phyloP scores from a whole-genome alignment of 2,329 filamentous ascomycete genomes.

The Didymella sp. region DNA sequence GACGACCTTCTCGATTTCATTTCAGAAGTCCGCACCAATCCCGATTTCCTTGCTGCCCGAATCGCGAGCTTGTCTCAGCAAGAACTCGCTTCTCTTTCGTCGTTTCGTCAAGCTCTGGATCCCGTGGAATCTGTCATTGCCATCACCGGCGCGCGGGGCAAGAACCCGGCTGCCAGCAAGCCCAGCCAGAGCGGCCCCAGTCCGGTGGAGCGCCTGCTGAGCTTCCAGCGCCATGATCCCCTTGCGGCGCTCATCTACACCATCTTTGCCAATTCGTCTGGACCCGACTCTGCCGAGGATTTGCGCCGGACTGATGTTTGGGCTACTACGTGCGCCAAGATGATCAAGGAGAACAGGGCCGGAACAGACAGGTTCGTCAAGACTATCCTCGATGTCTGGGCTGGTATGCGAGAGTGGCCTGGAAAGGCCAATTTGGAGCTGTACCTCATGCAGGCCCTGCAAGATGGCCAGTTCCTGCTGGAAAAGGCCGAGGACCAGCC shows the following conservation, averaged over 20 bases:
- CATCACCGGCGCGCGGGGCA: slow-evolving; percentile 62
- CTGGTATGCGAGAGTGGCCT: slow-evolving; percentile 85
- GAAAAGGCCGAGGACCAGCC: slow-evolving; percentile 82
- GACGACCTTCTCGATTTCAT: slow-evolving; percentile 81
- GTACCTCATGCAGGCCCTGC: slow-evolving; percentile 92
- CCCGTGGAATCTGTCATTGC: slow-evolving; percentile 83
- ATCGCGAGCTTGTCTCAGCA: slow-evolving; percentile 76
- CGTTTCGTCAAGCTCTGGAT: slow-evolving; percentile 79
- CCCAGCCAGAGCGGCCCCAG: slow-evolving; percentile 62
- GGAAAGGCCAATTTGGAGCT: slow-evolving; percentile 89
- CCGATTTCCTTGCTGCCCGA: slow-evolving; percentile 84
- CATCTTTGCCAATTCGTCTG: slow-evolving; percentile 85
- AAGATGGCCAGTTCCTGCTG: slow-evolving; percentile 89
- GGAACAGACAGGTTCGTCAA: slow-evolving; percentile 82
- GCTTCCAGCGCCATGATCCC: slow-evolving; percentile 87
- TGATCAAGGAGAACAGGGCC: slow-evolving; percentile 78
- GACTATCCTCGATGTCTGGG: slow-evolving; percentile 86
- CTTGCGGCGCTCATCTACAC: slow-evolving; percentile 86
- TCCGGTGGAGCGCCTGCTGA: slow-evolving; percentile 82
- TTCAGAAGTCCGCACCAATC: slow-evolving; percentile 81
- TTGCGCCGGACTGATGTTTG: slow-evolving; percentile 81
- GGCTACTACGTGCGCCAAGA: slow-evolving; percentile 83
- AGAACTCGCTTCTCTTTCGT: slow-evolving; percentile 79
- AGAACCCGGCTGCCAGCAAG: slow-evolving; percentile 57
- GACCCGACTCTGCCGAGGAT: slow-evolving; percentile 82